A percentile compares a stretch with the other conserved stretches of the same genome.
Conservation (phyloP, 73 alveolate genomes). For the Diophrys appendiculata region DNA sequence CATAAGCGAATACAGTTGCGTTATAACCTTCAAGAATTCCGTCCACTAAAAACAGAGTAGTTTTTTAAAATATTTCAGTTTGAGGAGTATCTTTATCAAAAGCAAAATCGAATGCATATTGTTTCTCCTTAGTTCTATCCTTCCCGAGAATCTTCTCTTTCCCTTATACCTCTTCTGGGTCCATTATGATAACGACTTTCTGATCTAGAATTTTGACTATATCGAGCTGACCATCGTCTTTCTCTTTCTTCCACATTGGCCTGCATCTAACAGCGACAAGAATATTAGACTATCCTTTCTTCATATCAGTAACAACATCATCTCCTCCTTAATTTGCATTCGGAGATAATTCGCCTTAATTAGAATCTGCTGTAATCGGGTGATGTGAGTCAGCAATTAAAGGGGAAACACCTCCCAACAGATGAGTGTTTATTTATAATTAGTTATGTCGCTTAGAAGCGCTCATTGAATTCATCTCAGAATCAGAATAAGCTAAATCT, state of each 20-base stretch:
- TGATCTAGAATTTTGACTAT: constrained; percentile 74
- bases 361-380: background rate
- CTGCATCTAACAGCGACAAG: constrained; percentile 78
- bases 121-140: constrained; percentile 69
- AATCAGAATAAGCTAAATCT: background rate
- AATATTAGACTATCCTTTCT: constrained; percentile 72
- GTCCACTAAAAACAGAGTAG: constrained; percentile 79
- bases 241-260: constrained; percentile 72
- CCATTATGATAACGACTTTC: constrained; percentile 67
- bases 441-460: too few relatives aligned
- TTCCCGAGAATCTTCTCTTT: background rate
- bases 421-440: too few relatives aligned
- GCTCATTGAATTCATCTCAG: background rate
- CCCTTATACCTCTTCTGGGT: constrained; percentile 77
- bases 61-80: constrained; percentile 47
- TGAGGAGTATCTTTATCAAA: constrained; percentile 73
- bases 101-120: constrained; percentile 84
- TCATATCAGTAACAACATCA: constrained; percentile 70
- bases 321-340: constrained; percentile 43
- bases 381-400: too few relatives aligned
- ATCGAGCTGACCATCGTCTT: constrained; percentile 59
- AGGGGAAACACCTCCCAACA: too few relatives aligned
- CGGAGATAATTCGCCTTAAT: background rate
- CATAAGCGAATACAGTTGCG: constrained; percentile 97
- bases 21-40: constrained; percentile 94